phyloP scores from a whole-genome alignment of 345 rosid genomes.

The Populus alba region DNA sequence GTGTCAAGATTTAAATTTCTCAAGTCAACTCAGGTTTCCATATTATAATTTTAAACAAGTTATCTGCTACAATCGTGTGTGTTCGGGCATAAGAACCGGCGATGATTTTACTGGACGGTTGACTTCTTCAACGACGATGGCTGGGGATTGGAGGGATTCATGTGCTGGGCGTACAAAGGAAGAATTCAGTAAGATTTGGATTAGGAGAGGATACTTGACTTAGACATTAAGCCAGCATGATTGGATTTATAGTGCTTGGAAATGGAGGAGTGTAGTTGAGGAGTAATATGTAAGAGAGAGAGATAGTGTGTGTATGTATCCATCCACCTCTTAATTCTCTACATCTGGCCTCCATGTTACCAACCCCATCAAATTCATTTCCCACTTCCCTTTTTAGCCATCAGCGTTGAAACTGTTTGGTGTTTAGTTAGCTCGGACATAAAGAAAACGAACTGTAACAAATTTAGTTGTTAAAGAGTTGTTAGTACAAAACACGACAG shows the following conservation, averaged over 20 bases:
- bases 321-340: not conserved
- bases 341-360: not conserved
- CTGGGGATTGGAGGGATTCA: not conserved
- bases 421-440: too few relatives aligned
- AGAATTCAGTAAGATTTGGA: not conserved
- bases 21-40: accelerated
- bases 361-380: not conserved
- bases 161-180: not conserved
- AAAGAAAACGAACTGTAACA: too few relatives aligned
- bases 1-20: accelerated
- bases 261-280: not conserved
- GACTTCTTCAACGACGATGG: not conserved
- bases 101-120: not conserved
- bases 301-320: not conserved
- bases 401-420: too few relatives aligned
- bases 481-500: too few relatives aligned
- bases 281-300: not conserved
- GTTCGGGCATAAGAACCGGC: too few relatives aligned
- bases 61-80: too few relatives aligned
- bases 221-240: slow-evolving; percentile 7
- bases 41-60: too few relatives aligned
- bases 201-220: slow-evolving; percentile 3
- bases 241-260: not conserved
- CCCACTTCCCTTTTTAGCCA: too few relatives aligned
- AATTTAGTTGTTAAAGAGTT: too few relatives aligned